Percentiles rank a stretch among this genome's conserved stretches.
phyloP scores from a whole-genome alignment of 2,329 filamentous ascomycete genomes.

The Dendrostoma leiphaemia region DNA sequence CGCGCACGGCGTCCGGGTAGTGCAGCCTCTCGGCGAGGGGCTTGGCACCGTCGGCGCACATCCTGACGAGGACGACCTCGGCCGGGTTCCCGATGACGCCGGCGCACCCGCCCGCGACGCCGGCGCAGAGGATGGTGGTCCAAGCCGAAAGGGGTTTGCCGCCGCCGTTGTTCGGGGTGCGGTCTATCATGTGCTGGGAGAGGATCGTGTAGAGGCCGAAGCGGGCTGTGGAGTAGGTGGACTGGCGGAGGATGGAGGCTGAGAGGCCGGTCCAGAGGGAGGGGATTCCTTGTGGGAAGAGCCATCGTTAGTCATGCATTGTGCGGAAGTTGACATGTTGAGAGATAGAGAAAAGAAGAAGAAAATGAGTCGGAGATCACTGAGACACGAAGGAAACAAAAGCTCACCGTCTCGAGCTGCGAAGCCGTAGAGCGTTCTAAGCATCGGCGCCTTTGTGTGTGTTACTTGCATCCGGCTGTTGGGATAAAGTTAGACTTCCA shows the following conservation, averaged over 20 bases:
- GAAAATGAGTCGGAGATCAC: not conserved
- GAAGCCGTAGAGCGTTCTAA: conserved; percentile 36
- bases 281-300: conserved; percentile 36
- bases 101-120: conserved; percentile 38
- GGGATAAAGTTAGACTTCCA: not conserved
- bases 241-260: conserved; percentile 42
- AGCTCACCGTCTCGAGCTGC: conserved; percentile 37
- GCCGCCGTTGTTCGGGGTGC: conserved; percentile 27
- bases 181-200: conserved; percentile 26
- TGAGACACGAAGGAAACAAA: not conserved
- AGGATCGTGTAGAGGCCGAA: conserved; percentile 41
- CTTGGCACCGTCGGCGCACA: conserved; percentile 45
- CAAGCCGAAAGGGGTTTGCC: conserved; percentile 29
- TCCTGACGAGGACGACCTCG: conserved; percentile 41
- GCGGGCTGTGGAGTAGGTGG: conserved; percentile 42
- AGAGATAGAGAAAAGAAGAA: not conserved
- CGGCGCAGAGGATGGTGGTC: conserved; percentile 37
- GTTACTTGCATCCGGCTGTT: conserved; percentile 43
- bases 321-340: too few species aligned
- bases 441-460: conserved; percentile 38
- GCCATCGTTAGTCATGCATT: too few species aligned
- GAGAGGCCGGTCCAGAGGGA: conserved; percentile 43
- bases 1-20: conserved; percentile 37
- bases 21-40: conserved; percentile 31
- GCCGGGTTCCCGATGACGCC: conserved; percentile 45